Conservation (phyloP, 768 basidiomycete species). For the Mycena sanguinolenta region DNA sequence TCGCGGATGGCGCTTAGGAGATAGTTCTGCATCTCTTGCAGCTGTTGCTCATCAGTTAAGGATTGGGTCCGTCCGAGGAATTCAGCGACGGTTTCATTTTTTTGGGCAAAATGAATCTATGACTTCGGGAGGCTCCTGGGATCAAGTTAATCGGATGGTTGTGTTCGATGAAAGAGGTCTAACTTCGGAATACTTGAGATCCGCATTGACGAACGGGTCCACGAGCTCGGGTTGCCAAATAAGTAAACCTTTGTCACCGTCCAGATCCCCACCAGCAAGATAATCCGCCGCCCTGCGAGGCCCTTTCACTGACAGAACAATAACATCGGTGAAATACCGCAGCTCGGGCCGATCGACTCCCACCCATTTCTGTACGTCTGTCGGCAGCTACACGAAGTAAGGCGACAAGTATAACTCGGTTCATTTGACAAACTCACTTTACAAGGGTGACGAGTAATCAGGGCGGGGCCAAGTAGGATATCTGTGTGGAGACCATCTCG, state of each 20-base stretch:
- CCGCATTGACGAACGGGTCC: slow-evolving; percentile 50
- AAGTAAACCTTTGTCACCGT: slow-evolving; percentile 56
- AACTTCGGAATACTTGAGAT: slow-evolving; percentile 46
- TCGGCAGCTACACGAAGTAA: slow-evolving; percentile 47
- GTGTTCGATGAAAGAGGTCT: too few species aligned
- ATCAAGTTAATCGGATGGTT: too few species aligned
- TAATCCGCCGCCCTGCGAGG: slow-evolving; percentile 57
- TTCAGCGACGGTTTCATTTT: slow-evolving; percentile 47
- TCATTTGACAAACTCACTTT: slow-evolving; percentile 40
- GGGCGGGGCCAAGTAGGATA: slow-evolving; percentile 53
- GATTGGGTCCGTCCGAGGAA: slow-evolving; percentile 40
- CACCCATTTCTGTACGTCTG: slow-evolving; percentile 62
- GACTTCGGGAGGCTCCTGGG: slow-evolving; percentile 48
- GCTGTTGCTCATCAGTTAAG: slow-evolving; percentile 32
- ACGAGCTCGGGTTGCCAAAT: slow-evolving; percentile 56
- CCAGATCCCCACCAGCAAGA: slow-evolving; percentile 62
- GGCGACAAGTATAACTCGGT: neutral
- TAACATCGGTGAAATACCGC: slow-evolving; percentile 54
- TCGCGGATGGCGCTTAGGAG: slow-evolving; percentile 53
- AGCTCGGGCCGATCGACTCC: slow-evolving; percentile 57
- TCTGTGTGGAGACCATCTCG: slow-evolving; percentile 51
- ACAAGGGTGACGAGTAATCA: slow-evolving; percentile 63
- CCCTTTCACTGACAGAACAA: slow-evolving; percentile 50
- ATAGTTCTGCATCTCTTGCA: slow-evolving; percentile 52
- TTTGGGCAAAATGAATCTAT: slow-evolving; percentile 42